phyloP scores from a whole-genome alignment of 2,329 filamentous ascomycete species.

The Sporothrix protearum region DNA sequence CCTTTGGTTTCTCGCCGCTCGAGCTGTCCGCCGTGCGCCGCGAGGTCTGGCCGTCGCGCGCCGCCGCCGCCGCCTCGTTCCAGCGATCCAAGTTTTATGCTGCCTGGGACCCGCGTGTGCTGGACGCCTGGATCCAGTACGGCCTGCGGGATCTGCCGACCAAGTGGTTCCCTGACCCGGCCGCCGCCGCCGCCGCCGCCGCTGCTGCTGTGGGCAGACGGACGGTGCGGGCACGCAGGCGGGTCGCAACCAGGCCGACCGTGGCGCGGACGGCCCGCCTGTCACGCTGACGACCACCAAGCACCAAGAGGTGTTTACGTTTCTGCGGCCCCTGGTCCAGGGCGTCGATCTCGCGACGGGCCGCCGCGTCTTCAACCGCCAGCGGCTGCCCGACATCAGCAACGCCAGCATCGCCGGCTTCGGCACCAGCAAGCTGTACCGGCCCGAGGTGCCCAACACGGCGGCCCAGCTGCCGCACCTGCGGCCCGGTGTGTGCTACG shows the following conservation, averaged over 20 bases:
- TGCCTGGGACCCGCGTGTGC: slow-evolving; percentile 74
- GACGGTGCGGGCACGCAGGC: slow-evolving; percentile 36
- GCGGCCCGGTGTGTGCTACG: slow-evolving; percentile 63
- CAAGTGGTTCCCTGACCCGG: slow-evolving; percentile 47
- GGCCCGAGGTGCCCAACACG: slow-evolving; percentile 58
- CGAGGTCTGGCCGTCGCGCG: slow-evolving; percentile 76
- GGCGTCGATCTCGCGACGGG: slow-evolving; percentile 39
- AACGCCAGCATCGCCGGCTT: slow-evolving; percentile 36
- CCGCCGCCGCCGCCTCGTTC: slow-evolving; percentile 65
- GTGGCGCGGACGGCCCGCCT: slow-evolving; percentile 32
- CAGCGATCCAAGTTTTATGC: slow-evolving; percentile 70
- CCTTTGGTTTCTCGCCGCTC: slow-evolving; percentile 43
- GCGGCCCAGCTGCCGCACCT: slow-evolving; percentile 57
- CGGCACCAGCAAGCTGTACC: slow-evolving; percentile 58
- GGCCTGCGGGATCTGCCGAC: slow-evolving; percentile 76
- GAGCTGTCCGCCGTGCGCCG: slow-evolving; percentile 66
- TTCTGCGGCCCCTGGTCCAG: slow-evolving; percentile 58
- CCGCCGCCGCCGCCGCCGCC: too few species aligned
- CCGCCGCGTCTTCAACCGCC: slow-evolving; percentile 40
- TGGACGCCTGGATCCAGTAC: slow-evolving; percentile 68
- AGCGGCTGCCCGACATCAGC: slow-evolving; percentile 47
- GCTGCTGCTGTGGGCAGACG: slow-evolving; percentile 26
- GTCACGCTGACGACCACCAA: slow-evolving; percentile 76
- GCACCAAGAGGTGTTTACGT: slow-evolving; percentile 83
- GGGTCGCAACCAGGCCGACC: too few species aligned